A percentile compares a stretch with the other conserved stretches of the same genome.
Conservation (phyloP, 2,329 filamentous ascomycete species). For the Colletotrichum chlorophyti region DNA sequence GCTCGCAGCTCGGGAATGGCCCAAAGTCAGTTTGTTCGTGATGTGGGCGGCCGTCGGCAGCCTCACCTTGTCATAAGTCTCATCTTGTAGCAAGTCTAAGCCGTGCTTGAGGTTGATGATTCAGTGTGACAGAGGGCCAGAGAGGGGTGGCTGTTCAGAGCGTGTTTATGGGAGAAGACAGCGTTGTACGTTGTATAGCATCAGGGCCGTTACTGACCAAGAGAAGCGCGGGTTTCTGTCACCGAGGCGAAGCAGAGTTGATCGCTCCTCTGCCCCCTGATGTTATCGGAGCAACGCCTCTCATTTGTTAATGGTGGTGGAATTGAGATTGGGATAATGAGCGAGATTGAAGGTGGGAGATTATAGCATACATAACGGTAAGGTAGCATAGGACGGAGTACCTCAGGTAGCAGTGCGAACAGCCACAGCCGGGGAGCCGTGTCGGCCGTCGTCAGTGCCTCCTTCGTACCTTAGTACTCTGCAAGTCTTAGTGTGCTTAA, state of each 20-base stretch:
- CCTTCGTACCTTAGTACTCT: too few relatives aligned
- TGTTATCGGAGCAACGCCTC: background rate
- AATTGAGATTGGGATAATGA: too few relatives aligned
- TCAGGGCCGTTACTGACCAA: too few relatives aligned
- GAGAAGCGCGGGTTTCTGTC: background rate
- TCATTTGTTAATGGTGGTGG: constrained; percentile 23
- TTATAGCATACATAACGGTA: background rate
- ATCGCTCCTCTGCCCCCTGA: too few relatives aligned
- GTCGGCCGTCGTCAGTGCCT: background rate
- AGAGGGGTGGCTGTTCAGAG: background rate
- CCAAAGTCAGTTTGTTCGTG: constrained; percentile 12
- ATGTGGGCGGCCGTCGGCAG: constrained; percentile 13
- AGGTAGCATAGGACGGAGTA: too few relatives aligned
- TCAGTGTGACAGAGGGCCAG: too few relatives aligned
- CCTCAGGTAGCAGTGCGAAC: too few relatives aligned
- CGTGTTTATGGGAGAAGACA: too few relatives aligned
- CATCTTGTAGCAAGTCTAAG: background rate
- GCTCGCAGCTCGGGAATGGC: background rate
- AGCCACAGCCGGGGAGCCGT: constrained; percentile 10
- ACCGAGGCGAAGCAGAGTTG: constrained; percentile 20
- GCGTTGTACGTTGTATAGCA: too few relatives aligned
- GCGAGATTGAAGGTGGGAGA: too few relatives aligned
- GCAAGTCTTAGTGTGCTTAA: background rate
- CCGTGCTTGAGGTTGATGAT: too few relatives aligned
- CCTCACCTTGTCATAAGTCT: background rate